Evolutionary conservation across 2,329 filamentous ascomycete species (phyloP).

Genomic region (Penicillium sp.): DNA sequence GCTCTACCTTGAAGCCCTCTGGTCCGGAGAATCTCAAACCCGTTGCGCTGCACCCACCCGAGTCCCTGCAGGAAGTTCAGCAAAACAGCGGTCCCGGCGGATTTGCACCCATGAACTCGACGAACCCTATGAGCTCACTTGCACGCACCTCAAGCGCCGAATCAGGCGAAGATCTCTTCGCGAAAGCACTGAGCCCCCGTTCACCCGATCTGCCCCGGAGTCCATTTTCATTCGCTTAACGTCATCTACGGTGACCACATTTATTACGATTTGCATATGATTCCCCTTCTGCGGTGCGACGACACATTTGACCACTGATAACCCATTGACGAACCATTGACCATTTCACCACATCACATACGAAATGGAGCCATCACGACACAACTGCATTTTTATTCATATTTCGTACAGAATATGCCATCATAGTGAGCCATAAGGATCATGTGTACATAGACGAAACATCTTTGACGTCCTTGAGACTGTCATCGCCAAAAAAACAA

Average conservation of each 20-base stretch:
- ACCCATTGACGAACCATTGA: neutral
- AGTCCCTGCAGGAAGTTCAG: constrained; percentile 39
- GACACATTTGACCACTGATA: neutral
- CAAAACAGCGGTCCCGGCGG: constrained; percentile 19
- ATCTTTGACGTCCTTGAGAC: neutral
- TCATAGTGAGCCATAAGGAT: neutral
- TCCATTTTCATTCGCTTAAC: constrained; percentile 65
- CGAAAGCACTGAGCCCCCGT: constrained; percentile 78
- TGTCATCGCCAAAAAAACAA: neutral
- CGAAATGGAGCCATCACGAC: neutral
- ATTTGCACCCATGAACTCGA: constrained; percentile 18
- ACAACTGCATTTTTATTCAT: neutral
- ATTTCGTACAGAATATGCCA: neutral
- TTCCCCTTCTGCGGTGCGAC: constrained; percentile 24
- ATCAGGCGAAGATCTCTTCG: constrained; percentile 79
- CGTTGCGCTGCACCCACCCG: constrained; percentile 40
- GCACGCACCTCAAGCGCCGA: constrained; percentile 44
- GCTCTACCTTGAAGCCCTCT: constrained; percentile 5
- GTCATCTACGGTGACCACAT: neutral
- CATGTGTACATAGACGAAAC: neutral
- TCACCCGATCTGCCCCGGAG: constrained; percentile 83
- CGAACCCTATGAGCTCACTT: constrained; percentile 31
- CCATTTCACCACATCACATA: neutral
- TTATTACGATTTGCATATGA: constrained; percentile 21
- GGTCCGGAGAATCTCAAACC: constrained; percentile 25